Base-by-base conservation (phyloP, 345 rosid genomes). In the Melastoma malabathricum region DNA sequence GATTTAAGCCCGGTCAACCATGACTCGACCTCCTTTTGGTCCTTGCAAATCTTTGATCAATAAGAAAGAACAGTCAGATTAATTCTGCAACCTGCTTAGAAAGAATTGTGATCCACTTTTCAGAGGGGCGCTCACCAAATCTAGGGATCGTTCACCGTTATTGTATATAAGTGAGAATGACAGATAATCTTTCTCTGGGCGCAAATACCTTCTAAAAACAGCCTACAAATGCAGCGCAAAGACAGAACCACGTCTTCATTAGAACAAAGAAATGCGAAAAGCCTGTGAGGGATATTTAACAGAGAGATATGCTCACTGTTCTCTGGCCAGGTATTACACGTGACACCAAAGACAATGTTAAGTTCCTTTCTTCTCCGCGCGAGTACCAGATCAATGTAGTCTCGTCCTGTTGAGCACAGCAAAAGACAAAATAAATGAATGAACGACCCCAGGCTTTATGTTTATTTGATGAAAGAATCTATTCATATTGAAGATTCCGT, bases 91-190 rank as follows among this genome's bases (percentile, higher is more conserved):
- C 5, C n/a, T 29, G 9, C 38, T 10, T 10, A 29, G 8, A 2
- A 29, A 29, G 9, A 10, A 29, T 29, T 5, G 3, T 29, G 9
- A 29, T 5, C 6, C 6, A 10, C 6, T 5, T 29, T 29, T 29
- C 9, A 5, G 5, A 29, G 52, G 44, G 38, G 22, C 23, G 75
- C 95, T 70, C 51, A 92, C 98, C 96, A 92, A 72, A 68, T 84
- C 98, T 61, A 92, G 92, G 61, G 95, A 80, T 67, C 98, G 77
- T 54, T 92, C 95, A 41, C 90, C 74, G 70, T 87, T 82, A 50
- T 82, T 82, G 64, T 92, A 92, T 54, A 87, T 39, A 55, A 92
- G 98, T 27, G 98, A 92, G 72, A 92, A 92, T 27, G 97, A 92
- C 64, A 92, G 69, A 60, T 87, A 87, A 52, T 87, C 98, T 67